A percentile compares a stretch with the other conserved stretches of the same genome.
Conservation (phyloP, 345 rosid genomes). For the Balakata baccata region DNA sequence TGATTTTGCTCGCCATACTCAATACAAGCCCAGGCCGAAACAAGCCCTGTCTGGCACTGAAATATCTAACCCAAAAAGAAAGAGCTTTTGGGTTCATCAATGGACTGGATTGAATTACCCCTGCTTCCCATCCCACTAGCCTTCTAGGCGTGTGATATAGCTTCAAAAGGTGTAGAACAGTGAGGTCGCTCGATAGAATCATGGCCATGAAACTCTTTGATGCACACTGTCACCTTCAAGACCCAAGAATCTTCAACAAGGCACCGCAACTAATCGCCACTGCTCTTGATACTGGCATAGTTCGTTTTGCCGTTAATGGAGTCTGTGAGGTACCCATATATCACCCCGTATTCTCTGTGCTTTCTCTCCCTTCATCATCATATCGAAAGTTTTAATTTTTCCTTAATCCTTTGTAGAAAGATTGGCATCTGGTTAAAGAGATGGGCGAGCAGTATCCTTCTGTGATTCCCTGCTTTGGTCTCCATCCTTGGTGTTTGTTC, state of each 20-base stretch:
- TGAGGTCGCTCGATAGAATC: too few relatives aligned
- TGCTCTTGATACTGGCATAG: slow-evolving; percentile 54
- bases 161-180: too few relatives aligned
- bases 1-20: too few relatives aligned
- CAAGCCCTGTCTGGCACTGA: too few relatives aligned
- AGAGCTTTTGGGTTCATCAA: too few relatives aligned
- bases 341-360: not conserved
- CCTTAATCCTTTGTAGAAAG: slow-evolving; percentile 42
- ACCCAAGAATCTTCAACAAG: slow-evolving; percentile 61
- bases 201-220: slow-evolving; percentile 64
- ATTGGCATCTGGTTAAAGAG: slow-evolving; percentile 77
- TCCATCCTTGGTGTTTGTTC: slow-evolving; percentile 72
- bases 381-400: not conserved
- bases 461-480: slow-evolving; percentile 84
- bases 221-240: slow-evolving; percentile 97
- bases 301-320: slow-evolving; percentile 78
- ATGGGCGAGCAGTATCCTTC: slow-evolving; percentile 60
- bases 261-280: slow-evolving; percentile 61
- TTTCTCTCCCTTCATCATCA: not conserved
- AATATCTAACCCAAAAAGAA: too few relatives aligned
- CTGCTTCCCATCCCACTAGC: too few relatives aligned
- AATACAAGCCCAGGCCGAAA: too few relatives aligned
- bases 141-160: too few relatives aligned
- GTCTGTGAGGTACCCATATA: slow-evolving; percentile 49
- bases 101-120: too few relatives aligned